Conservation (phyloP, 169 alveolate genomes). For the Perkinsus chesapeaki region DNA sequence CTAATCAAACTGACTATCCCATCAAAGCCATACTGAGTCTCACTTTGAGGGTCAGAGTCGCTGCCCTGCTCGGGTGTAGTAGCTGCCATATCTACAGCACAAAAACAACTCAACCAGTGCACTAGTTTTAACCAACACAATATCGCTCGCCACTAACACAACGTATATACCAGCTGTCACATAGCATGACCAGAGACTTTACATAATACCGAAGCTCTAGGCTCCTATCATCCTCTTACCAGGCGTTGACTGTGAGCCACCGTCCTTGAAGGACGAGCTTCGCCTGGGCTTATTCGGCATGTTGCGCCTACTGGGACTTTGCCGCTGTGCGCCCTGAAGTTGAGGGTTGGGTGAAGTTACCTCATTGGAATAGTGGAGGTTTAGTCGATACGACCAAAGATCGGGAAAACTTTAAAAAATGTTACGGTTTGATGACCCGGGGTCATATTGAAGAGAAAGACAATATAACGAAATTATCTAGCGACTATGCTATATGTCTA, state of each 20-base stretch:
- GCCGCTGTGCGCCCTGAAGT: background rate
- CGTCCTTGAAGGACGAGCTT: background rate
- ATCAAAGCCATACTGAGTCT: too few relatives aligned
- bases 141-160: background rate
- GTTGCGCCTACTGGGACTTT: background rate
- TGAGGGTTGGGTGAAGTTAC: too few relatives aligned
- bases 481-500: too few relatives aligned
- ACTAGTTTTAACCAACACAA: background rate
- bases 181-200: background rate
- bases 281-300: background rate
- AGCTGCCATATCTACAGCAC: background rate
- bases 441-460: too few relatives aligned
- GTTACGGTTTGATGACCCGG: too few relatives aligned
- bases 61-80: background rate
- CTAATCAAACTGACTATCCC: too few relatives aligned
- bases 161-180: background rate
- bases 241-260: background rate
- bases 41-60: background rate
- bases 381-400: too few relatives aligned
- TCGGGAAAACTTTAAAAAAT: too few relatives aligned
- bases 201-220: background rate
- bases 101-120: background rate
- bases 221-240: background rate
- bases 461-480: too few relatives aligned
- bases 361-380: too few relatives aligned